Conservation (phyloP, 2,329 filamentous ascomycete species). For the Coniochaeta hoffmannii region DNA sequence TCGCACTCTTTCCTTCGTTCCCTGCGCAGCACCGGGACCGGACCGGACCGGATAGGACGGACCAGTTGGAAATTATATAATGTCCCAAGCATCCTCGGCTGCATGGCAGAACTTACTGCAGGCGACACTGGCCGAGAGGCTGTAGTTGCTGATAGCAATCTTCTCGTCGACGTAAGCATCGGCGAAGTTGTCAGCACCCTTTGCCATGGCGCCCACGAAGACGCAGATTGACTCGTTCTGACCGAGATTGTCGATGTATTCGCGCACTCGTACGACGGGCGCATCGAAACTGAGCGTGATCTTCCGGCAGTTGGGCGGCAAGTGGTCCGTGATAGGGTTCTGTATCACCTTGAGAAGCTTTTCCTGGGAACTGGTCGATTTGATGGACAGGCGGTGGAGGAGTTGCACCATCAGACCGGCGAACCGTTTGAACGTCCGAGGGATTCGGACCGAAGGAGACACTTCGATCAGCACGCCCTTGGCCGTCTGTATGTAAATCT, state of each 20-base stretch:
- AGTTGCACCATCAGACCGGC: slow-evolving; percentile 98
- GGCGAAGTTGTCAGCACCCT: slow-evolving; percentile 91
- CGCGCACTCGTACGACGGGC: slow-evolving; percentile 75
- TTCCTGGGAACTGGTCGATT: slow-evolving; percentile 93
- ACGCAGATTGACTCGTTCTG: slow-evolving; percentile 92
- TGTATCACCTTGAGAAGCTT: slow-evolving; percentile 96
- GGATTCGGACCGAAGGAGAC: slow-evolving; percentile 94
- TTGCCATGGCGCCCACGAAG: slow-evolving; percentile 97
- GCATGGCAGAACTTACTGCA: slow-evolving; percentile 99
- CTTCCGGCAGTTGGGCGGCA: slow-evolving; percentile 95
- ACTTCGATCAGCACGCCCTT: slow-evolving; percentile 97
- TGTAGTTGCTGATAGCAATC: slow-evolving; percentile 98
- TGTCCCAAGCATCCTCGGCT: slow-evolving; percentile 91
- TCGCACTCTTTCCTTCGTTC: not conserved
- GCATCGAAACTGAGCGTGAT: slow-evolving; percentile 94
- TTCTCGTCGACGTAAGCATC: slow-evolving; percentile 93
- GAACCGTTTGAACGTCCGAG: slow-evolving; percentile 97
- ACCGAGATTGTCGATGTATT: slow-evolving; percentile 76
- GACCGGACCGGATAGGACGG: not conserved
- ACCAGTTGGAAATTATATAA: slow-evolving; percentile 53
- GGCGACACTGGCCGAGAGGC: slow-evolving; percentile 91
- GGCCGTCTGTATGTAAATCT: slow-evolving; percentile 97
- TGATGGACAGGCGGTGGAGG: slow-evolving; percentile 89
- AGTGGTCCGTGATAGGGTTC: slow-evolving; percentile 94
- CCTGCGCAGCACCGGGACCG: no score